Evolutionary conservation across 1,284 basidiomycete species (phyloP).

Genomic region (Agroathelia rolfsii): DNA sequence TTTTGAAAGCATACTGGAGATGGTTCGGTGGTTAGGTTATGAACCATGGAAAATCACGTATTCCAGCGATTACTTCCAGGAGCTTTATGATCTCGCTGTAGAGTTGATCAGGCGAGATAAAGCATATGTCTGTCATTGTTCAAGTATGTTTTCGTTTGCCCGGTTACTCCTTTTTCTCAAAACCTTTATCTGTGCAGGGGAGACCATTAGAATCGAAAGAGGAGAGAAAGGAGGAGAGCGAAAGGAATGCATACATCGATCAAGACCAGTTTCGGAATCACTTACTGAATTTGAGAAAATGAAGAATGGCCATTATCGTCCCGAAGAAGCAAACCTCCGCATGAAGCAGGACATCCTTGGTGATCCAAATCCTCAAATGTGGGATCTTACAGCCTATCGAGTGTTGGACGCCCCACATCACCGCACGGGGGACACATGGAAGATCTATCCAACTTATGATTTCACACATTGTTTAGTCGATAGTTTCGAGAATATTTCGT

Average conservation of each 20-base stretch:
- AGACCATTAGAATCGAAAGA: constrained; percentile 84
- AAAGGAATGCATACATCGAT: constrained; percentile 79
- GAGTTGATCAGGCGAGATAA: constrained; percentile 86
- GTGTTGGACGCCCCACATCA: constrained; percentile 90
- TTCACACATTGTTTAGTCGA: constrained; percentile 98
- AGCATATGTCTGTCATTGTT: constrained; percentile 95
- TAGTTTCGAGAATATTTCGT: constrained; percentile 99
- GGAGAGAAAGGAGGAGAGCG: constrained; percentile 82
- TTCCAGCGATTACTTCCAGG: constrained; percentile 94
- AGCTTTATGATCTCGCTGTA: constrained; percentile 84
- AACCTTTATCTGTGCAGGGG: constrained; percentile 39
- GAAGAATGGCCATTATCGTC: constrained; percentile 85
- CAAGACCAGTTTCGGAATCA: constrained; percentile 78
- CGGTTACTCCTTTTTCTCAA: constrained; percentile 3
- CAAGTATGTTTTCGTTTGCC: constrained; percentile 46
- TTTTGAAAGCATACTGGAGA: constrained; percentile 95
- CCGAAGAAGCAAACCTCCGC: constrained; percentile 85
- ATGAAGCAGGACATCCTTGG: constrained; percentile 98
- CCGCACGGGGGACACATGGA: constrained; percentile 90
- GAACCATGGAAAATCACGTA: constrained; percentile 99
- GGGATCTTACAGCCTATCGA: constrained; percentile 97
- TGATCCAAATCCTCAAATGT: constrained; percentile 98
- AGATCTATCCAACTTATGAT: constrained; percentile 95
- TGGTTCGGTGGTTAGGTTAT: constrained; percentile 93
- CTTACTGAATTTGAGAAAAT: constrained; percentile 86